Evolutionary conservation across 2,329 filamentous ascomycete species (phyloP), one percentile per base, ranked within the genome.

Genomic region (Fusarium fracticaudum): DNA sequence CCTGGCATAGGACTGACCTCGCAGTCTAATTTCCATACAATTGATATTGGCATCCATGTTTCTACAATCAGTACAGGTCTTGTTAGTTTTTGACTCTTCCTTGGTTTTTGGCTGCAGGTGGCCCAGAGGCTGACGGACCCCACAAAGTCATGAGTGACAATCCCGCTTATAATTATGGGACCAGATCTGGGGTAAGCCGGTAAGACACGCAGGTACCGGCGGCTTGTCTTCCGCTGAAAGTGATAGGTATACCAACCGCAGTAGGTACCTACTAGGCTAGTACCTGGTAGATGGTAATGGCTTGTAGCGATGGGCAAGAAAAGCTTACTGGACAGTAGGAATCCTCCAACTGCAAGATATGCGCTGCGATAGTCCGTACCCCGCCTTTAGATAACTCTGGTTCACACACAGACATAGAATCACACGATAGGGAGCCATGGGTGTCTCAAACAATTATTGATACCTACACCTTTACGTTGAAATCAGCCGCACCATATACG

Each of bases 181-280:
- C 57, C 14, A 41, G 69, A 75, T 75, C 72, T 59, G 72, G 72
- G 72, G 72, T 75, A 75, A 63, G 35, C 50, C 33, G 69, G 72
- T 75, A 75, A 66, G 35, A 51, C 51, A 69, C 55, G 64, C 60
- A 75, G 69, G 69, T 70, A 75, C 72, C 60, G 64, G 59, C 51
- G 51, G 54, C 40, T 59, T 44, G 51, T 35, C 41, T 64, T 67
- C 67, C 48, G 40, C 57, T 48, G 63, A 61, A 57, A 24, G 44
- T 31, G 57, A 51, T 17, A 35, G 15, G 8, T 69, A 35, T 24
- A n/a, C 29, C 48, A 33, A 33, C 48, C 22, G 8, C 22, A 33
- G 29, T 29, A 29, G 29, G 15, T 35, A 17, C 33, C 33, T 35
- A 35, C 33, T 33, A 35, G 33, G 33, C 15, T 35, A 15, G 33